A percentile compares a stretch with the other conserved stretches of the same genome.
Evolutionary conservation across 176 grass and related monocot genomes (phyloP).

Genomic region (Cymbopogon citratus): DNA sequence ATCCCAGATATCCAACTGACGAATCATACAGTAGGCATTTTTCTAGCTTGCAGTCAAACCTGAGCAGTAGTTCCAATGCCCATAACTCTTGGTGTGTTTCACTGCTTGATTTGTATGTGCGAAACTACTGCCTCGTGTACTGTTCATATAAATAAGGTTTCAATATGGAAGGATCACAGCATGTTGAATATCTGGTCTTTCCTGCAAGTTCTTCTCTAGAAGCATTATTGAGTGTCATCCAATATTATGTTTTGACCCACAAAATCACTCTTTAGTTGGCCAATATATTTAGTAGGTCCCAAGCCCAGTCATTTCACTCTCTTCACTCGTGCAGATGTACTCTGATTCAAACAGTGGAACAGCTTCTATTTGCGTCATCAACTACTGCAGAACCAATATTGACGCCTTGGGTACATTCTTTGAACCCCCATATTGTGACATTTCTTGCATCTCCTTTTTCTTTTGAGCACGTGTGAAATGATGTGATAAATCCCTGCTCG

Average conservation of each 20-base stretch:
- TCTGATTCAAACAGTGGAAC: constrained; percentile 91
- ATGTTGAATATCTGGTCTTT: background rate
- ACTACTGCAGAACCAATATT: constrained; percentile 92
- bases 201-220: background rate
- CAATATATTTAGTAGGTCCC: background rate
- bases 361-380: constrained; percentile 86
- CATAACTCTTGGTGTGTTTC: constrained; percentile 1
- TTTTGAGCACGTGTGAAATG: background rate
- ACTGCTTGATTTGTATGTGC: background rate
- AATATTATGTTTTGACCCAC: constrained; percentile 12
- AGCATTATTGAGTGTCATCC: background rate
- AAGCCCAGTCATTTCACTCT: background rate
- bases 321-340: constrained; percentile 61
- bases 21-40: background rate
- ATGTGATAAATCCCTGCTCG: constrained; percentile 2
- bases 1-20: background rate
- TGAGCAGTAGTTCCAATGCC: background rate
- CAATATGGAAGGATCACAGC: background rate
- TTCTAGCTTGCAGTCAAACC: background rate
- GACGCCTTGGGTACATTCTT: constrained; percentile 72
- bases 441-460: constrained; percentile 8
- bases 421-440: constrained; percentile 3
- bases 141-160: background rate
- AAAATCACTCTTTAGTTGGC: constrained; percentile 6
- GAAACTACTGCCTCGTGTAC: background rate